Evolutionary conservation across 2,329 filamentous ascomycete genomes (phyloP).

Genomic region (Penicillium brevicompactum): DNA sequence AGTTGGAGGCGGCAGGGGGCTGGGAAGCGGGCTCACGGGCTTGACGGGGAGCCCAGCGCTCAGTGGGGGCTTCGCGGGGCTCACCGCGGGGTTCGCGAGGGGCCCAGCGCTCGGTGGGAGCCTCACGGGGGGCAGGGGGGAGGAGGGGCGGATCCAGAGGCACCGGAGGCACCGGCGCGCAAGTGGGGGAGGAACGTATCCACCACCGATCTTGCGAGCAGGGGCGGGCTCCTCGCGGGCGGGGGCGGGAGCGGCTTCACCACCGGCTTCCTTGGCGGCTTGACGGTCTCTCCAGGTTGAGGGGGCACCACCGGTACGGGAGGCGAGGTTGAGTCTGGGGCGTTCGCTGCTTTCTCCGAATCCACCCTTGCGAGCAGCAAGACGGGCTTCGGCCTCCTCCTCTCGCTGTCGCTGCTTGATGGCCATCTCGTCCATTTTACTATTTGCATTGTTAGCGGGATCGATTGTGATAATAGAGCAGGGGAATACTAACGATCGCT

Average conservation of each 20-base stretch:
- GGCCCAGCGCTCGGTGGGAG: conserved; percentile 34
- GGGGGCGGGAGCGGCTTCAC: conserved; percentile 21
- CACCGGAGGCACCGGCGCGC: conserved; percentile 33
- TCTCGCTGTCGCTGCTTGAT: conserved; percentile 75
- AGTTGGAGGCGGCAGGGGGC: conserved; percentile 26
- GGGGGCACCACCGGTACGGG: conserved; percentile 46
- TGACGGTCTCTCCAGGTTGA: conserved; percentile 63
- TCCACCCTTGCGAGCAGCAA: conserved; percentile 63
- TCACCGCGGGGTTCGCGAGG: conserved; percentile 19
- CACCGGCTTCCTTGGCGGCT: conserved; percentile 50
- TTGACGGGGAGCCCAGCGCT: conserved; percentile 36
- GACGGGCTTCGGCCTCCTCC: conserved; percentile 81
- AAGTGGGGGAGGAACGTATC: conserved; percentile 46
- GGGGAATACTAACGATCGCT: conserved; percentile 55
- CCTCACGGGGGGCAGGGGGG: conserved; percentile 32
- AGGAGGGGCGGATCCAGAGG: conserved; percentile 31
- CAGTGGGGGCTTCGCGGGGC: conserved; percentile 20
- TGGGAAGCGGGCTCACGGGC: conserved; percentile 34
- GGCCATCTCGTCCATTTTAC: conserved; percentile 64
- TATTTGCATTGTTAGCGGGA: conserved; percentile 42
- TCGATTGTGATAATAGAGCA: background rate
- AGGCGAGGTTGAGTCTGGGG: conserved; percentile 58
- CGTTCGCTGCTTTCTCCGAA: conserved; percentile 54
- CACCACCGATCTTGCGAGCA: conserved; percentile 34
- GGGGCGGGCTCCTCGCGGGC: conserved; percentile 33